Conservation (phyloP, 2,329 filamentous ascomycete species). For the Aspergillus costaricaensis region DNA sequence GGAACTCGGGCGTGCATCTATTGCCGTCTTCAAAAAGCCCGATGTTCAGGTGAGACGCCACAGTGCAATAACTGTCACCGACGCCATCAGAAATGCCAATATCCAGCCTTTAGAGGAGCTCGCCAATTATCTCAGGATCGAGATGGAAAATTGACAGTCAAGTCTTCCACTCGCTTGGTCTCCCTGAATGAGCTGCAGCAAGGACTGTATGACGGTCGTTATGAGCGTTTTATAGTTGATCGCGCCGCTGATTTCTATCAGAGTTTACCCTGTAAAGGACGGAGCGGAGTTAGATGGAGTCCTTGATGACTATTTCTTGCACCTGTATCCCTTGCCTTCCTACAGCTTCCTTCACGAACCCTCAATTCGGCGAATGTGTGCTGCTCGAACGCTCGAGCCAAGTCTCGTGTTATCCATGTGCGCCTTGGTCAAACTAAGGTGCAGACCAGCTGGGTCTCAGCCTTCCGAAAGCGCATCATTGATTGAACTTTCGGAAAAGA, state of each 20-base stretch:
- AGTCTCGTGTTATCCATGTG: not conserved
- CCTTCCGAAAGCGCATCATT: not conserved
- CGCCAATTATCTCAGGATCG: not conserved
- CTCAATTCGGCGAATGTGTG: not conserved
- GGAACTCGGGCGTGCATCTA: not conserved
- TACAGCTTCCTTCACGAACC: conserved; percentile 4
- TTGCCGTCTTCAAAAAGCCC: not conserved
- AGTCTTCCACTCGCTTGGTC: not conserved
- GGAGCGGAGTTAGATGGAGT: not conserved
- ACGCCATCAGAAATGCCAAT: not conserved
- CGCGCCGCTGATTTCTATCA: not conserved
- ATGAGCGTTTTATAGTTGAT: not conserved
- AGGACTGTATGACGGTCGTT: not conserved
- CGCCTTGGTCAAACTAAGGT: not conserved
- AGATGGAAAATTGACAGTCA: not conserved
- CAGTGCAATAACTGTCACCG: not conserved
- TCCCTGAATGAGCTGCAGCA: not conserved
- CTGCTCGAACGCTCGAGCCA: not conserved
- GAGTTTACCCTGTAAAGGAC: not conserved
- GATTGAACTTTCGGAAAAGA: not conserved
- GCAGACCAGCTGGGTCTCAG: not conserved
- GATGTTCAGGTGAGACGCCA: not conserved
- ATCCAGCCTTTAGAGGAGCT: not conserved
- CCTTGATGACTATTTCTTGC: not conserved
- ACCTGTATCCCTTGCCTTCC: not conserved